Evolutionary conservation across 345 rosid species (phyloP).

Genomic region (Balakata baccata): DNA sequence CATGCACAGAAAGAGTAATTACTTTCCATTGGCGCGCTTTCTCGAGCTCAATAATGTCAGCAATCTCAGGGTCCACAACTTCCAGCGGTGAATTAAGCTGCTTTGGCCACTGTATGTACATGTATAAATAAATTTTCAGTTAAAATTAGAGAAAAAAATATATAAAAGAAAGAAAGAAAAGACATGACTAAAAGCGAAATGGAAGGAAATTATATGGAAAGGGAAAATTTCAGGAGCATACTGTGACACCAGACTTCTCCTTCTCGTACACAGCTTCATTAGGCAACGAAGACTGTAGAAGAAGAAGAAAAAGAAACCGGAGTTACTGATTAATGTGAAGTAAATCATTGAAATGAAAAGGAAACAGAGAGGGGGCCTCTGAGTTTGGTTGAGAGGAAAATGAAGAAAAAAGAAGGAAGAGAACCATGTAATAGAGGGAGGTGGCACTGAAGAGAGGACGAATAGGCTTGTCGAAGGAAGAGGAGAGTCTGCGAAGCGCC

Average conservation of each 20-base stretch:
- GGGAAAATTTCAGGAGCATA: slow-evolving; percentile 22
- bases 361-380: too few relatives aligned
- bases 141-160: neutral
- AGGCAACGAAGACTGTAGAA: slow-evolving; percentile 78
- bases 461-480: slow-evolving; percentile 69
- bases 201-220: too few relatives aligned
- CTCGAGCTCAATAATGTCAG: slow-evolving; percentile 92
- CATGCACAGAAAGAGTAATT: neutral
- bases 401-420: neutral
- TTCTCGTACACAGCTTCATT: slow-evolving; percentile 87
- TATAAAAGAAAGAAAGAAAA: neutral
- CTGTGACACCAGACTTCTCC: slow-evolving; percentile 66
- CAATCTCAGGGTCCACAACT: slow-evolving; percentile 90
- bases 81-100: slow-evolving; percentile 88
- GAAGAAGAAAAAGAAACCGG: neutral
- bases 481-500: slow-evolving; percentile 94
- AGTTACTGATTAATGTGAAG: neutral
- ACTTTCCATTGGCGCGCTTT: slow-evolving; percentile 99
- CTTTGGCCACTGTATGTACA: slow-evolving; percentile 78
- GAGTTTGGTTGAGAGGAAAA: neutral
- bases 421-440: slow-evolving; percentile 63
- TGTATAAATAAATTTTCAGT: neutral
- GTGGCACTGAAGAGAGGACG: slow-evolving; percentile 72
- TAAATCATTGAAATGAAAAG: neutral
- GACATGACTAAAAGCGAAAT: neutral